Conservation (phyloP, 2,329 filamentous ascomycete genomes). For the Myriosclerotinia scirpicola region DNA sequence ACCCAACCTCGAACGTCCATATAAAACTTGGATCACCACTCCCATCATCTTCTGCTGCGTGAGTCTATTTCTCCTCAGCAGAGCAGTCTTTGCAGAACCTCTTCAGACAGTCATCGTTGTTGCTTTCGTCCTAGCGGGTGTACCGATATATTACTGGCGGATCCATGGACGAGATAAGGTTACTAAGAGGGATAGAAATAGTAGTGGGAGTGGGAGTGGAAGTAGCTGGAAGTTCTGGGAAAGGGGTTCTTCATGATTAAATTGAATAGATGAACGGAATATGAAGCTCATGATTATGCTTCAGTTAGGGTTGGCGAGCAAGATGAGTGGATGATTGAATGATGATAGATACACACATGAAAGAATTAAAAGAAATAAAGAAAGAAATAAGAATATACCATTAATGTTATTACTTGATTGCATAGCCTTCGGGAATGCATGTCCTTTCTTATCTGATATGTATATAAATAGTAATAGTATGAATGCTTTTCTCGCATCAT, state of each 20-base stretch:
- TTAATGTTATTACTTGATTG: conserved; percentile 9
- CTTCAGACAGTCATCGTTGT: conserved; percentile 86
- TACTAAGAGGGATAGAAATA: conserved; percentile 49
- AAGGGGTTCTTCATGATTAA: conserved; percentile 15
- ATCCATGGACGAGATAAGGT: conserved; percentile 64
- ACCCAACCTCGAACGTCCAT: conserved; percentile 83
- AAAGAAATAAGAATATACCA: neutral
- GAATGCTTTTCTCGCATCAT: neutral
- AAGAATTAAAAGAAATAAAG: neutral
- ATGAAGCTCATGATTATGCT: neutral
- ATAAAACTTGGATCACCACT: conserved; percentile 94
- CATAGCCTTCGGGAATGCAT: neutral
- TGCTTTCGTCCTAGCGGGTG: conserved; percentile 76
- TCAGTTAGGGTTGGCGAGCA: neutral
- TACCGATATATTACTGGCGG: conserved; percentile 88
- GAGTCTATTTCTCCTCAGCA: conserved; percentile 83
- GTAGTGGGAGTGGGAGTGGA: conserved; percentile 41
- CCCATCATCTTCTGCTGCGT: conserved; percentile 99
- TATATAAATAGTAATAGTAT: neutral
- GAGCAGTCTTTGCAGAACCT: conserved; percentile 88
- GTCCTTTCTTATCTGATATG: neutral
- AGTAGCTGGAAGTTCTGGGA: conserved; percentile 64
- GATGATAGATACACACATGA: neutral
- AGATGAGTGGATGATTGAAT: conserved; percentile 8
- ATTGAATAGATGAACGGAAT: neutral